Percentiles rank a stretch among this genome's conserved stretches.
These are phyloP conservation scores for Malassezia equina DNA, from an alignment of 1,284 basidiomycete species.

Conservation along the genomic window DNA sequence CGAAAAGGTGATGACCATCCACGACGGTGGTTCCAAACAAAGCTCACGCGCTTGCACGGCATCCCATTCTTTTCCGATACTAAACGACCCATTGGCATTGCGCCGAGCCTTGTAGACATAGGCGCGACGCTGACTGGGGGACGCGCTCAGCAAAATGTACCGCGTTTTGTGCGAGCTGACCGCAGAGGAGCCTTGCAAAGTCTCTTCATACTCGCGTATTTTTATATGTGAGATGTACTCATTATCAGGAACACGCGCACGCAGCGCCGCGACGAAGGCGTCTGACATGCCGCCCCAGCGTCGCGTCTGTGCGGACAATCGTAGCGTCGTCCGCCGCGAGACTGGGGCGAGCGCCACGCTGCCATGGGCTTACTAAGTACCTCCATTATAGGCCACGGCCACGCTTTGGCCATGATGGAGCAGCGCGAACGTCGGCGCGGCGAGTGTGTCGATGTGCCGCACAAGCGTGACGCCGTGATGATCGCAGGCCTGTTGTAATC, in stretches of 20 bases:
- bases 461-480: not conserved
- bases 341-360: not conserved
- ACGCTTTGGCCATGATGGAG: slow-evolving; percentile 19
- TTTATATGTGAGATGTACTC: slow-evolving; percentile 45
- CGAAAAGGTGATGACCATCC: slow-evolving; percentile 31
- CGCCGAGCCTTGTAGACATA: slow-evolving; percentile 75
- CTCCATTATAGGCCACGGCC: not conserved
- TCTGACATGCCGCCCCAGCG: slow-evolving; percentile 17
- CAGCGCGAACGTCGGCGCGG: slow-evolving; percentile 8
- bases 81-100: slow-evolving; percentile 88
- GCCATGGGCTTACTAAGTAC: not conserved
- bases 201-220: slow-evolving; percentile 35
- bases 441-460: not conserved
- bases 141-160: slow-evolving; percentile 39
- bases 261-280: slow-evolving; percentile 37
- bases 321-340: not conserved
- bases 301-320: slow-evolving; percentile 4
- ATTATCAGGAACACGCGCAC: slow-evolving; percentile 28
- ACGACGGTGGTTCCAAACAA: slow-evolving; percentile 54
- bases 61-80: slow-evolving; percentile 94
- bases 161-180: slow-evolving; percentile 29
- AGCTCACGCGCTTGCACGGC: slow-evolving; percentile 68
- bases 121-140: slow-evolving; percentile 31
- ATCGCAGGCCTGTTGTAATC: slow-evolving; percentile 10
- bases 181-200: not conserved